phyloP scores from a whole-genome alignment of 805 yeast genomes.

The Cyberlindnera maritima region DNA sequence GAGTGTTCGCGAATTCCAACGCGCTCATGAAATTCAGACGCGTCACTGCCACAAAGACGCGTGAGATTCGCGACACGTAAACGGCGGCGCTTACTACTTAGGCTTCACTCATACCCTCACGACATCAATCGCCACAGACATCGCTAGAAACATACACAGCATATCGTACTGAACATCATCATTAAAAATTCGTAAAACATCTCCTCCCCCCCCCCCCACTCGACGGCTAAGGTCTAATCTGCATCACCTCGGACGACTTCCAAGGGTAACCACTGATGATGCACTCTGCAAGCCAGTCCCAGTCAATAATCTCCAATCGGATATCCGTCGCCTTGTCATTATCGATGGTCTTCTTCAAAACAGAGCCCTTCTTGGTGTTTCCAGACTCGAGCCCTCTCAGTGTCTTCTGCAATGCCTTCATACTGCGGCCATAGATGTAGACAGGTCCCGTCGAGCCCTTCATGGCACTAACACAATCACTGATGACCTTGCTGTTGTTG shows the following conservation, averaged over 20 bases:
- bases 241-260: slow-evolving; percentile 15
- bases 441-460: neutral
- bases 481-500: slow-evolving; percentile 6
- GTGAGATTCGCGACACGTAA: neutral
- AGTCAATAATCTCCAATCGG: slow-evolving; percentile 37
- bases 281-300: slow-evolving; percentile 72
- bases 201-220: no score
- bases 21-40: neutral
- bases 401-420: slow-evolving; percentile 1
- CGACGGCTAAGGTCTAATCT: neutral
- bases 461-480: slow-evolving; percentile 7
- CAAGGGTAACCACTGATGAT: slow-evolving; percentile 37
- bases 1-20: neutral
- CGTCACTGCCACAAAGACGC: neutral
- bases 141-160: no score
- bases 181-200: neutral
- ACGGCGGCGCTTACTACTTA: no score
- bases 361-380: slow-evolving; percentile 3
- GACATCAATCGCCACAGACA: no score
- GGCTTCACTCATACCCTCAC: no score
- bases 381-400: slow-evolving; percentile 6
- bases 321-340: neutral
- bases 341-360: neutral
- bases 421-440: slow-evolving; percentile 11
- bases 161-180: no score